A percentile compares a stretch with the other conserved stretches of the same genome.
These are phyloP conservation scores for Yamadazyma membranifaciens DNA, from an alignment of 1,139 yeast genomes.

Conservation along the genomic window DNA sequence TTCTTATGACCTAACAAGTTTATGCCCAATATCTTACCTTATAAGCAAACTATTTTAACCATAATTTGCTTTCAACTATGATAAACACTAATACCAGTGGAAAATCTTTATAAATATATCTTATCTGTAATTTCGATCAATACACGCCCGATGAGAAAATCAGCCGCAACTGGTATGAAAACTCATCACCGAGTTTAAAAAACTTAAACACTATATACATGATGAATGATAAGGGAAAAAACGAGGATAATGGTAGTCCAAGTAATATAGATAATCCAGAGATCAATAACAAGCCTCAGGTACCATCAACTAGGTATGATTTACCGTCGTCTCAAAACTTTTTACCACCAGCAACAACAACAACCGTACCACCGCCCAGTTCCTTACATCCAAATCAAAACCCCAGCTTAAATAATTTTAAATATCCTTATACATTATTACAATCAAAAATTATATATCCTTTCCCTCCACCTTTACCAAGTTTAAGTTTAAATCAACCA, in stretches of 20 bases:
- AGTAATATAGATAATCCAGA: too few relatives aligned
- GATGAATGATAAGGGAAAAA: not conserved
- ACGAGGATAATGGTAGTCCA: not conserved
- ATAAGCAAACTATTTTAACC: too few relatives aligned
- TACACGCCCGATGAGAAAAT: not conserved
- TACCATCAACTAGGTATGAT: too few relatives aligned
- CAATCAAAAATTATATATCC: constrained; percentile 3
- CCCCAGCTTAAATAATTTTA: not conserved
- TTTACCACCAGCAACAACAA: too few relatives aligned
- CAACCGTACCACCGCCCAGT: not conserved
- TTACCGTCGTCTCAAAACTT: too few relatives aligned
- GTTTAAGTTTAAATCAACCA: not conserved
- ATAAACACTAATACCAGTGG: not conserved
- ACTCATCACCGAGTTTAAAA: constrained; percentile 2
- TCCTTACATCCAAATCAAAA: constrained; percentile 3
- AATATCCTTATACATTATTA: constrained; percentile 6
- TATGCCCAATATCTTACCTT: too few relatives aligned
- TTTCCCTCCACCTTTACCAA: constrained; percentile 1
- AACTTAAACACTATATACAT: not conserved
- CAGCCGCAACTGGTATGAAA: constrained; percentile 1
- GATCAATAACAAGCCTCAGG: too few relatives aligned
- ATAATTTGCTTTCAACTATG: too few relatives aligned
- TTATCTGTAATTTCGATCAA: not conserved
- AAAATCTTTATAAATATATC: not conserved
- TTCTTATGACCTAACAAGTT: not conserved